These are phyloP conservation scores for Aspergillus novofumigatus DNA, from an alignment of 2,329 filamentous ascomycete genomes.

Conservation along the genomic window DNA sequence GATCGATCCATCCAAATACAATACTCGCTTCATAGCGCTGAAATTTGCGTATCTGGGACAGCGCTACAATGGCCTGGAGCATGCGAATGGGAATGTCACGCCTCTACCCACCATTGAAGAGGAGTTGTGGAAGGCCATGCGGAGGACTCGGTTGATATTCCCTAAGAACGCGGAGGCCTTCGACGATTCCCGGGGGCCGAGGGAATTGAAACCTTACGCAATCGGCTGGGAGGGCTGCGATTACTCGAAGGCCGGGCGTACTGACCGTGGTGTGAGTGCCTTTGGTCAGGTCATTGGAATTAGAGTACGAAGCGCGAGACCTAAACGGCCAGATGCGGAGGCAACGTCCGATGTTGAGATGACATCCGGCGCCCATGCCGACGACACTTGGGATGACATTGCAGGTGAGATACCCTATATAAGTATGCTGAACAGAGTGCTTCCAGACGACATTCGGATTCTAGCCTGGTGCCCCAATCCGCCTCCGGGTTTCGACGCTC, in stretches of 20 bases:
- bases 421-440: constrained; percentile 75
- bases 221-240: constrained; percentile 80
- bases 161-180: constrained; percentile 51
- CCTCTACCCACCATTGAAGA: constrained; percentile 82
- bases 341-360: constrained; percentile 8
- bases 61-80: constrained; percentile 89
- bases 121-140: constrained; percentile 85
- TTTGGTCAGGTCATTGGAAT: constrained; percentile 94
- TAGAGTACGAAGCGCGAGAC: constrained; percentile 73
- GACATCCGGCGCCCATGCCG: constrained; percentile 28
- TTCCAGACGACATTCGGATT: constrained; percentile 84
- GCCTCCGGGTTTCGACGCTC: constrained; percentile 76
- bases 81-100: constrained; percentile 65
- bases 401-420: constrained; percentile 80
- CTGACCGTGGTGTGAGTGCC: constrained; percentile 88
- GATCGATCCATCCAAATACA: constrained; percentile 77
- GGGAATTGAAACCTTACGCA: constrained; percentile 36
- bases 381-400: constrained; percentile 58
- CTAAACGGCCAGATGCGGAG: constrained; percentile 37
- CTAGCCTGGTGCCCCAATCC: constrained; percentile 89
- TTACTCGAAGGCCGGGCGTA: constrained; percentile 93
- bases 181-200: constrained; percentile 38
- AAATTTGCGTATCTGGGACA: constrained; percentile 93
- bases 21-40: constrained; percentile 78
- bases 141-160: constrained; percentile 76